These are phyloP conservation scores for Suhomyces pyralidae DNA, from an alignment of 805 yeast genomes.

Conservation along the genomic window DNA sequence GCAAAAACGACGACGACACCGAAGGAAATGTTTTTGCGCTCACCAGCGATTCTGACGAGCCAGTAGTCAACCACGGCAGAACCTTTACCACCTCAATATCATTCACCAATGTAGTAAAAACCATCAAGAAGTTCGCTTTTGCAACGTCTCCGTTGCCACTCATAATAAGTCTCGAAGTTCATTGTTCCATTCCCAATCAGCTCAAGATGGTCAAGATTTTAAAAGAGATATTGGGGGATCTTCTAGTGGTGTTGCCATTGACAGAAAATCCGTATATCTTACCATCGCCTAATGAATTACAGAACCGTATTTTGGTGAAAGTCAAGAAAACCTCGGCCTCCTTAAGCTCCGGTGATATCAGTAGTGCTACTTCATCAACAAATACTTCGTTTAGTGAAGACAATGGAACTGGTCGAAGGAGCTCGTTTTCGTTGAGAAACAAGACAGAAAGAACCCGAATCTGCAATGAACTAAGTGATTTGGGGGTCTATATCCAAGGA, in stretches of 20 bases:
- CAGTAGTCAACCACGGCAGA: slow-evolving; percentile 87
- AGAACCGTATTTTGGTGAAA: slow-evolving; percentile 71
- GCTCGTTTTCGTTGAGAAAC: slow-evolving; percentile 21
- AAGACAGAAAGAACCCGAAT: slow-evolving; percentile 23
- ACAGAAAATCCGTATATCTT: slow-evolving; percentile 15
- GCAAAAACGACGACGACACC: slow-evolving; percentile 38
- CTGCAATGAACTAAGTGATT: slow-evolving; percentile 45
- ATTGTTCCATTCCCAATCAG: slow-evolving; percentile 72
- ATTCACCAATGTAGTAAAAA: slow-evolving; percentile 63
- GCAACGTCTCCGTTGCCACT: slow-evolving; percentile 84
- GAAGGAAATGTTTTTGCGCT: slow-evolving; percentile 14
- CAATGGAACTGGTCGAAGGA: slow-evolving; percentile 15
- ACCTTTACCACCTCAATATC: slow-evolving; percentile 76
- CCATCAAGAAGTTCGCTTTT: slow-evolving; percentile 83
- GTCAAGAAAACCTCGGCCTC: slow-evolving; percentile 57
- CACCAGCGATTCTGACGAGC: slow-evolving; percentile 44
- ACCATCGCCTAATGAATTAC: slow-evolving; percentile 74
- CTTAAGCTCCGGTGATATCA: slow-evolving; percentile 13
- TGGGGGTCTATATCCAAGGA: slow-evolving; percentile 76
- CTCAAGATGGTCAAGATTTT: slow-evolving; percentile 51
- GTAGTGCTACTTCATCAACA: slow-evolving; percentile 33
- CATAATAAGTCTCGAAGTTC: slow-evolving; percentile 79
- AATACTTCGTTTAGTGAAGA: slow-evolving; percentile 43
- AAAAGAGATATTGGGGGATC: slow-evolving; percentile 56
- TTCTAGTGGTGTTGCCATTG: slow-evolving; percentile 45